Base-by-base conservation (phyloP, 2,329 filamentous ascomycete genomes). In the Thermochaetoides dissita region DNA sequence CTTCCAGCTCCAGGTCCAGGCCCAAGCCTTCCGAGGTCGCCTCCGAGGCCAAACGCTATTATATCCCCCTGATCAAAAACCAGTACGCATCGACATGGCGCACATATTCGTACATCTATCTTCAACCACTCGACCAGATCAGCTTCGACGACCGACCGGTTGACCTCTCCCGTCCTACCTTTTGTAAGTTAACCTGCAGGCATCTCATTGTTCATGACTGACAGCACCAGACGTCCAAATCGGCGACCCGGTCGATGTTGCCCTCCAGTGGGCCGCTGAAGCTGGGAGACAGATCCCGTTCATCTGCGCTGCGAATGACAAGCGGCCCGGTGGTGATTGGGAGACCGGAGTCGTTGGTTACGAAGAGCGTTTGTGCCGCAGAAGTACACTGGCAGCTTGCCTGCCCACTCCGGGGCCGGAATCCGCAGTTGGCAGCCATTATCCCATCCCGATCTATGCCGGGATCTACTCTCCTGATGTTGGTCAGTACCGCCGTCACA, bases 261-360 rank as follows among this genome's bases (percentile, higher is more conserved):
- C 79, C 17, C 61, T 83, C 31, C 64, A 71, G 44, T 82, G 78
- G 70, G 58, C 59, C 9, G 49, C 49, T 24, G 50, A 55, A 17
- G 41, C 50, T 36, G 67, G 62, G 12, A 51, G 50, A 38, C 53
- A 60, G 39, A 70, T 84, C 42, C 76, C 79, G 0, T 78, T 84
- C 45, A 74, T 85, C 47, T 84, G 81, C 50, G 73, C 77, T 42
- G 83, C 83, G 38, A 84, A 87, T 60, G 82, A 87, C 57, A 82
- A 80, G 55, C 69, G 80, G 33, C 71, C 82, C 0, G 83, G 83
- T 8, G 83, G 83, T n/a, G 81, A 87, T 56, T 88, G 83, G 83
- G 81, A 86, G 42, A 58, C 66, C 32, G 72, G 71, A 8, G 63
- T 72, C 9, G 67, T 73, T 50, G 75, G 75, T 30, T 77, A 76